Base-by-base conservation (phyloP, 306 rosid species). In the Lablab purpureus region DNA sequence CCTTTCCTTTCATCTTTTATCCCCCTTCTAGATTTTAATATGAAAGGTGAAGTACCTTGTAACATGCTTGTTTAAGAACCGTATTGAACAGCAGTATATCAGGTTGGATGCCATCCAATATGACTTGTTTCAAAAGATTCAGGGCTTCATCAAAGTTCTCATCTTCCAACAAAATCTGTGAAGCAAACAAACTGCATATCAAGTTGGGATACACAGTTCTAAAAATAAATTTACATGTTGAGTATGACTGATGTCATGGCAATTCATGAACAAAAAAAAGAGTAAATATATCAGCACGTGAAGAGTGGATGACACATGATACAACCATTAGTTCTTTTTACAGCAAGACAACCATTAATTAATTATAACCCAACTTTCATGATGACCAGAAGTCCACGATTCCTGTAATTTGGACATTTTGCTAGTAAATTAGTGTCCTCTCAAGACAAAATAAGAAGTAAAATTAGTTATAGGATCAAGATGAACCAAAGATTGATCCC, bases 151-250 rank as follows among this genome's bases (percentile, higher is more conserved):
- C 67, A 75, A 86, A 86, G 71, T 80, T 86, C 81, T 81, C 88
- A 43, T 78, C 79, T 64, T 80, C 74, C 93, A 94, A 63, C 47
- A 86, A 84, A 89, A 89, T 86, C 98, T 94, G 92, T 94, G 92
- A 67, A 65, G 70, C 74, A 79, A 84, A 66, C 64, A 86, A 75
- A 58, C 79, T 67, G 36, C 71, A 58, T 22, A 67, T 80, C 62
- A 75, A 80, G 78, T 49, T 63, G 50, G 50, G 64, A 71, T 67
- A 76, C 72, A 78, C 27, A 34, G 30, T 13, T 80, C 13, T 2
- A 59, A 59, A 50, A 41, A 46, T 49, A 76, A 71, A 45, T 49
- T 25, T 32, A 36, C 46, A 43, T 51, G 65, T 55, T 32, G 14
- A 13, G 10, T 34, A 73, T 40, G 62, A 73, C 56, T 7, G 36